Evolutionary conservation across 805 yeast genomes (phyloP).

Genomic region (Yamadazyma phyllophila): DNA sequence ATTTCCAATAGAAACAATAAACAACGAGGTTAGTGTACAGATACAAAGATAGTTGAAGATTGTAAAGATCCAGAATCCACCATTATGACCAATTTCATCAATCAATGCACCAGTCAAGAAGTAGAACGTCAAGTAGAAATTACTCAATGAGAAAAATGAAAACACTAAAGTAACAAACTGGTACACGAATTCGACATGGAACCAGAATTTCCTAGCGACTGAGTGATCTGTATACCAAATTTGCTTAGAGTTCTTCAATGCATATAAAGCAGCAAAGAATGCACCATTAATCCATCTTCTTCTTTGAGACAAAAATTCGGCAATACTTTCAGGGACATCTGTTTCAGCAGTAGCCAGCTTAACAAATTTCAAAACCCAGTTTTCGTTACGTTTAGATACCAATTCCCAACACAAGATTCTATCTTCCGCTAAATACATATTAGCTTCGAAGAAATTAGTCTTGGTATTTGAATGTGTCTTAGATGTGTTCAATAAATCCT

Average conservation of each 20-base stretch:
- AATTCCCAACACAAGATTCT: constrained; percentile 95
- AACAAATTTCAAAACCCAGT: constrained; percentile 90
- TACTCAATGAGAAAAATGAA: constrained; percentile 89
- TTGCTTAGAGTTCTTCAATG: constrained; percentile 71
- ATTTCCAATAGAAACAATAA: constrained; percentile 93
- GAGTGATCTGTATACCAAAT: constrained; percentile 82
- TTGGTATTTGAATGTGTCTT: constrained; percentile 34
- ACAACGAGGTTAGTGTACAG: constrained; percentile 80
- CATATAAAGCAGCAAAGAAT: constrained; percentile 88
- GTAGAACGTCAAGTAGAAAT: constrained; percentile 89
- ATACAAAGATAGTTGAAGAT: constrained; percentile 82
- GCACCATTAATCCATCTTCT: constrained; percentile 98
- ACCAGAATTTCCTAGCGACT: constrained; percentile 59
- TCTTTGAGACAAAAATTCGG: constrained; percentile 87
- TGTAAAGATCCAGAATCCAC: constrained; percentile 78
- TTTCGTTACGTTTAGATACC: constrained; percentile 77
- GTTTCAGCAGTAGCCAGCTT: constrained; percentile 94
- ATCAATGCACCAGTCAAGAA: constrained; percentile 84
- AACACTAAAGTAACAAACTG: constrained; percentile 78
- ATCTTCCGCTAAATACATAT: constrained; percentile 97
- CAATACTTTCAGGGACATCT: constrained; percentile 86
- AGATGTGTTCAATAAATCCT: constrained; percentile 41
- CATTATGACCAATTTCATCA: constrained; percentile 24
- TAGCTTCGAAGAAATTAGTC: constrained; percentile 87
- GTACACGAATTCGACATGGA: constrained; percentile 78